Percentiles rank a stretch among this genome's conserved stretches.
These are phyloP conservation scores for Penicillium sp. DNA, from an alignment of 2,329 filamentous ascomycete species.

Conservation along the genomic window DNA sequence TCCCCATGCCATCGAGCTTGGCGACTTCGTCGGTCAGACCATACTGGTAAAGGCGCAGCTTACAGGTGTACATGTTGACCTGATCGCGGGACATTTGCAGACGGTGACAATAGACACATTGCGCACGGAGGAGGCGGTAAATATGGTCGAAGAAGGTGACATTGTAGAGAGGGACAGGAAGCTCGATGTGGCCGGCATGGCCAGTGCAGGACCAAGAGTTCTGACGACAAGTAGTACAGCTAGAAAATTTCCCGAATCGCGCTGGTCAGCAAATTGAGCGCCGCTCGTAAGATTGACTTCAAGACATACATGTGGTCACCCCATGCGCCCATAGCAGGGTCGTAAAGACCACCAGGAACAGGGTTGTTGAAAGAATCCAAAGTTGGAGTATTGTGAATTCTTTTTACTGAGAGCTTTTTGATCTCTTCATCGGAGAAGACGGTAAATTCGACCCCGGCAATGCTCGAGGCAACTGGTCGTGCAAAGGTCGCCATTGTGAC, in stretches of 20 bases:
- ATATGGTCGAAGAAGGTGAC: constrained; percentile 96
- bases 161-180: constrained; percentile 92
- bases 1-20: constrained; percentile 55
- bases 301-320: constrained; percentile 73
- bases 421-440: constrained; percentile 83
- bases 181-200: constrained; percentile 91
- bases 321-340: constrained; percentile 87
- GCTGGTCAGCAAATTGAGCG: constrained; percentile 15
- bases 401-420: constrained; percentile 84
- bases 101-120: constrained; percentile 88
- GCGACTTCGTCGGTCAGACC: constrained; percentile 73
- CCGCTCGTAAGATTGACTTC: constrained; percentile 8
- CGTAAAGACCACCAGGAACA: constrained; percentile 87
- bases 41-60: constrained; percentile 80
- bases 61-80: constrained; percentile 78
- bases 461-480: constrained; percentile 78
- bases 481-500: constrained; percentile 51
- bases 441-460: constrained; percentile 86
- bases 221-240: constrained; percentile 90
- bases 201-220: constrained; percentile 81
- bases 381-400: constrained; percentile 90
- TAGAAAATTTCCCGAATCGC: constrained; percentile 41
- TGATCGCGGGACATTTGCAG: constrained; percentile 77
- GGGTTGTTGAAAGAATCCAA: constrained; percentile 91
- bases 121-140: constrained; percentile 77